Base-by-base conservation (phyloP, 192 early-diverging fungal species). In the Linnemannia exigua region DNA sequence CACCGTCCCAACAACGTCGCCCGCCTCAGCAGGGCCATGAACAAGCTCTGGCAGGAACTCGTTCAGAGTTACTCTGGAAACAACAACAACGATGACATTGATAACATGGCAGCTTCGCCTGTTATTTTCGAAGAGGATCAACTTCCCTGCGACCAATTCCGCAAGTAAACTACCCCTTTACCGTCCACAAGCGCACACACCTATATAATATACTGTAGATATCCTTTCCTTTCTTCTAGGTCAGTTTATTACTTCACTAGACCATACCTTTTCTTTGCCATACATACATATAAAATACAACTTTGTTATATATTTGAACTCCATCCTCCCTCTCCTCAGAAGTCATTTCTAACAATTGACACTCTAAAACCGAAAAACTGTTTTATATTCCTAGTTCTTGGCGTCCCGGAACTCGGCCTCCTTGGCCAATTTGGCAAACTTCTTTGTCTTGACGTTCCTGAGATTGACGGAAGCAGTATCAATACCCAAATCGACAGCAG, bases 361-460 rank as follows among this genome's bases (percentile, higher is more conserved):
- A 25, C 54, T 25, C 15, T 31, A 1, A 33, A 20, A 16, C 28
- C 25, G 5, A 25, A 17, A 28, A 58, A 61, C 37, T 6, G 38
- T 31, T 7, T 28, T 66, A 50, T 33, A 16, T 3, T 28, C 19
- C 19, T 84, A 63, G 8, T 44, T 70, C 67, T 79, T 79, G 17
- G 52, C 46, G 41, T 84, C 82, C 52, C 33, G 44, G 46, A 75
- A 74, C 66, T 84, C 82, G 33, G 77, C 76, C 51, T 85, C 74
- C 70, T 79, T 85, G 51, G 77, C 73, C 67, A 85, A 20, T 54
- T 85, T 75, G 17, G 83, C 83, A 72, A 85, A 85, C 74, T 85
- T 85, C 74, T 85, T 85, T 12, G 83, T 85, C 77, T 85, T 85
- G 67, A 79, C 83, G 36, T 85, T 85, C 7, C 83, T 37, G 5